Conservation (phyloP, 2,329 filamentous ascomycete genomes). For the Mycosphaerella sp. region DNA sequence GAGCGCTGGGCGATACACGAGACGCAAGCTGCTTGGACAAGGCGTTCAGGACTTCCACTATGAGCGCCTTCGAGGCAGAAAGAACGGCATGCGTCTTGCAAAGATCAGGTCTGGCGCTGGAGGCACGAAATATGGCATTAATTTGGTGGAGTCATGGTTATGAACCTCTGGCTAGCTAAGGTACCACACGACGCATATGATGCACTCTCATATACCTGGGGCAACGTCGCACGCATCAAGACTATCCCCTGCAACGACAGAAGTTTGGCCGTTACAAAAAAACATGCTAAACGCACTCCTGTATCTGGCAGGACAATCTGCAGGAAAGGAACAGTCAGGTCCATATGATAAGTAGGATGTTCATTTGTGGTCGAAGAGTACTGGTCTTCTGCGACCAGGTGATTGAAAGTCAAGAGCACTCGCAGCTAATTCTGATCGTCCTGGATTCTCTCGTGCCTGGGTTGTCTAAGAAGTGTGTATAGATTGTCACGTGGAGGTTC, state of each 20-base stretch:
- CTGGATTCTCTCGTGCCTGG: constrained; percentile 32
- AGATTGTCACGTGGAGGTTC: constrained; percentile 28
- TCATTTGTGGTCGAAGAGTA: constrained; percentile 27
- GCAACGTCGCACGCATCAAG: constrained; percentile 21
- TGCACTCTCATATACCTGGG: constrained; percentile 32
- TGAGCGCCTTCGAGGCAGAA: constrained; percentile 23
- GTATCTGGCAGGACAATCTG: constrained; percentile 29
- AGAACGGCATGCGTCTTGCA: constrained; percentile 28
- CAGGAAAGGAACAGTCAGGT: constrained; percentile 31
- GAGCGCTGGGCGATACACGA: constrained; percentile 25
- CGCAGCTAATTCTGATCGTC: constrained; percentile 25
- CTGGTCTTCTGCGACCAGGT: constrained; percentile 27
- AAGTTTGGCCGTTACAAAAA: constrained; percentile 22
- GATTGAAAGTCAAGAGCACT: constrained; percentile 27
- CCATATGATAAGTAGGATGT: constrained; percentile 32
- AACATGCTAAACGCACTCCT: constrained; percentile 29
- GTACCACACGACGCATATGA: constrained; percentile 22
- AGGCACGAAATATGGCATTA: constrained; percentile 25
- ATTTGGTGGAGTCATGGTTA: constrained; percentile 26
- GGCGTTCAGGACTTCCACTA: constrained; percentile 24
- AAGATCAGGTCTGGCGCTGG: constrained; percentile 25
- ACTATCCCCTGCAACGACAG: constrained; percentile 28
- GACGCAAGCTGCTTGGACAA: constrained; percentile 10
- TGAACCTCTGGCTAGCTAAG: constrained; percentile 18
- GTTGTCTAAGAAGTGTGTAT: constrained; percentile 32